Evolutionary conservation across 495 filamentous ascomycete genomes (phyloP), one percentile per base, ranked within the genome.

Genomic region (Hypoxylon subgilvum): DNA sequence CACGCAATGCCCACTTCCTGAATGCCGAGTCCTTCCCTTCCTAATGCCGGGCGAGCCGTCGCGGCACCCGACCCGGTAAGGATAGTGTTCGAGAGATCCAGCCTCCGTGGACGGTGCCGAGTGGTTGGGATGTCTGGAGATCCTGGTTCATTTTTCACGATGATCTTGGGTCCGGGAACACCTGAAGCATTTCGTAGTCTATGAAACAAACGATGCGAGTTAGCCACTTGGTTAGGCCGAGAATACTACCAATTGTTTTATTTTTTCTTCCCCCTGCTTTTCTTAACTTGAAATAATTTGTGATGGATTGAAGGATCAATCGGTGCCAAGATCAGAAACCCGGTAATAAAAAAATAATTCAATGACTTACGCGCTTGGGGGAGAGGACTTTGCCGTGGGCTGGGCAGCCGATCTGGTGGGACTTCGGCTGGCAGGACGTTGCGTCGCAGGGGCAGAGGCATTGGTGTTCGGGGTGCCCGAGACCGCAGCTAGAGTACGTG

Each of bases 101-200:
- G 81, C 69, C 88, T 91, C 56, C 89, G 86, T 17, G 94, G 94
- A 36, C 95, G 85, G 65, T 93, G 94, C 17, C 94, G 83, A 46
- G 84, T 82, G 13, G 82, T 72, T 41, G 87, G 82, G 51, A 92
- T 81, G 30, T 88, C 87, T 39, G 94, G 94, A 19, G 91, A 91
- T 6, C 89, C 87, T 22, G 89, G 89, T 71, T 98, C 94, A 76
- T 96, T 96, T 80, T 97, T 97, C 32, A 98, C 92, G 57, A 96
- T 84, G 56, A 97, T 93, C 72, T 88, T 91, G 9, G 90, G 87
- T 47, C 82, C 74, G 46, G 74, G 71, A 23, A 32, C 57, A 45
- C 77, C 78, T 57, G 74, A 77, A 49, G 70, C 75, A 68, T 74
- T 79, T 74, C 82, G 74, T 57, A 76, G 74, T 44, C 80, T 84